Base-by-base conservation (phyloP, 2,329 filamentous ascomycete genomes). In the Penicillium sp. region DNA sequence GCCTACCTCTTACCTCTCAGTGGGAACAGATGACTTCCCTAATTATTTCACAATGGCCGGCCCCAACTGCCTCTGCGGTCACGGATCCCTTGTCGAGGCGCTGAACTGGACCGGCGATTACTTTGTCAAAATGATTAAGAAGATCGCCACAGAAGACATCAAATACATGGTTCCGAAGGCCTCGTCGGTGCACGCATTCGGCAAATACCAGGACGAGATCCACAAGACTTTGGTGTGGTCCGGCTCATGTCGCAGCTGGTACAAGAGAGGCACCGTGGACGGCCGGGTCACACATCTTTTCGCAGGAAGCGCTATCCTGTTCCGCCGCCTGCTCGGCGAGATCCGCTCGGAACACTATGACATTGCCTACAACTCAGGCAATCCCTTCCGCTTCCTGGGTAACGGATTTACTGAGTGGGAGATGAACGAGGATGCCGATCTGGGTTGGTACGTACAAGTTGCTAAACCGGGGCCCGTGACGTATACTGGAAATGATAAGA, bases 161-260 rank as follows among this genome's bases (percentile, higher is more conserved):
- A 65, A 69, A 45, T 64, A 50, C 21, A 58, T 69, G 16, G 61
- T 74, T 27, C 75, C 80, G 1, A 79, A 57, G 38, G 75, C 34
- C 10, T 47, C 45, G 0, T 47, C 45, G 1, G 45, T 81, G 27
- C 66, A 73, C 23, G 79, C 81, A 55, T 82, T 80, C 61, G 71
- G 69, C 40, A 72, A 69, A 27, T 82, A 79, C 62, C 73, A 76
- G 34, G 72, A 76, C 39, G 73, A 75, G 48, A 79, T 82, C 60
- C 79, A 82, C 63, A 72, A 75, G 59, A 64, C 71, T 3, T 53
- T 65, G 27, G 61, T 62, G 9, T 65, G 63, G 63, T 61, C 63
- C 2, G 61, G 60, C 18, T 49, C 58, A 10, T 84, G 81, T 65
- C 76, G 75, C 56, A 80, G 77, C 50, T 84, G 81, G 81, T 84